These are phyloP conservation scores for Periconia digitata DNA, from an alignment of 2,329 filamentous ascomycete species.

Conservation along the genomic window DNA sequence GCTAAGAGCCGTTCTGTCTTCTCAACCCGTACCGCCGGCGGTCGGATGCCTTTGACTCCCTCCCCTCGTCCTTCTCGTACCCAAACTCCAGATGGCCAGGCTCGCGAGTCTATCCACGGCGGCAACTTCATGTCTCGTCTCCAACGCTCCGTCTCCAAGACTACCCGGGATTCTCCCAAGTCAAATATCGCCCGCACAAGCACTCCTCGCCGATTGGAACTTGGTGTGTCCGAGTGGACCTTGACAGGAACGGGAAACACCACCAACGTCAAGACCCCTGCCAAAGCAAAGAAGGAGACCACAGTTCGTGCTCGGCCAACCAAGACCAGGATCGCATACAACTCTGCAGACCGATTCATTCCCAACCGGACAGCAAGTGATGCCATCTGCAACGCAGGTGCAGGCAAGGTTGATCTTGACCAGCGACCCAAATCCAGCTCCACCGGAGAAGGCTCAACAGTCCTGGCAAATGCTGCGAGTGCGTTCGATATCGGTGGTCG, in stretches of 20 bases:
- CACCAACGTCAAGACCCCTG: conserved; percentile 40
- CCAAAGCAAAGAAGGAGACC: conserved; percentile 42
- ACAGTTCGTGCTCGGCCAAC: conserved; percentile 35
- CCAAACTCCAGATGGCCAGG: conserved; percentile 48
- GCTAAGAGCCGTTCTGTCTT: conserved; percentile 95
- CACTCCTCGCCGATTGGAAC: conserved; percentile 83
- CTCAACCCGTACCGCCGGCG: conserved; percentile 87
- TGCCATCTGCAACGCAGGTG: conserved; percentile 77
- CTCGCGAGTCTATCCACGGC: conserved; percentile 69
- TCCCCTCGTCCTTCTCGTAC: conserved; percentile 70
- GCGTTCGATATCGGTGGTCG: conserved; percentile 65
- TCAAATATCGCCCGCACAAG: conserved; percentile 82
- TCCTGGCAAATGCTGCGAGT: conserved; percentile 73
- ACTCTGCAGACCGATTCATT: conserved; percentile 89
- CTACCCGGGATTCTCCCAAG: conserved; percentile 83
- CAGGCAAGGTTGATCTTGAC: conserved; percentile 73
- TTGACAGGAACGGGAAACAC: conserved; percentile 74
- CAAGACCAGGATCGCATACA: conserved; percentile 53
- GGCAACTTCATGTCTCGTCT: conserved; percentile 79
- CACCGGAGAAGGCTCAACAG: conserved; percentile 68
- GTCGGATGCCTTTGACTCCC: conserved; percentile 90
- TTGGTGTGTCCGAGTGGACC: conserved; percentile 90
- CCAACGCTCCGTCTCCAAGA: conserved; percentile 67
- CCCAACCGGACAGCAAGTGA: conserved; percentile 91
- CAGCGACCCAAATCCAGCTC: conserved; percentile 69